phyloP scores from a whole-genome alignment of 2,329 filamentous ascomycete genomes.

The Xylaria polymorpha region DNA sequence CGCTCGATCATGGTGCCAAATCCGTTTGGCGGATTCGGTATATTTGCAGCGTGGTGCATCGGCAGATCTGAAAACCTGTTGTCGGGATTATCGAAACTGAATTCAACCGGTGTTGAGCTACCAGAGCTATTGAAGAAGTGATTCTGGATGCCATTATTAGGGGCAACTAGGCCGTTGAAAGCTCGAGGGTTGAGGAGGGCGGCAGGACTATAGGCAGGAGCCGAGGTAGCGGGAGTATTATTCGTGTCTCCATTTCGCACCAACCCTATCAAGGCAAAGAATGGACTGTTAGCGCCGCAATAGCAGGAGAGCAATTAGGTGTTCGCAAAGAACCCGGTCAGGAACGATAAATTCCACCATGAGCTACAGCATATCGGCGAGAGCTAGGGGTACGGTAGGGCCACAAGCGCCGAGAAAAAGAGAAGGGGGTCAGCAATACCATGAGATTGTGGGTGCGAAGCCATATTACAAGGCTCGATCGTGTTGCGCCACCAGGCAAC shows the following conservation, averaged over 20 bases:
- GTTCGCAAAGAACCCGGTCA: not conserved
- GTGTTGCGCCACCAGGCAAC: constrained; percentile 23
- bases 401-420: constrained; percentile 1
- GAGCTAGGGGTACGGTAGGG: not conserved
- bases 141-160: constrained; percentile 36
- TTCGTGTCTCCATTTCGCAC: constrained; percentile 44
- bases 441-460: constrained; percentile 31
- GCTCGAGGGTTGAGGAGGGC: constrained; percentile 57
- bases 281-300: constrained; percentile 23
- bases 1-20: constrained; percentile 76
- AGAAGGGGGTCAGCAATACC: constrained; percentile 28
- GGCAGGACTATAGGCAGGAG: constrained; percentile 55
- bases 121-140: constrained; percentile 46
- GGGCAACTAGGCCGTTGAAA: constrained; percentile 40
- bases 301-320: not conserved
- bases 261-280: constrained; percentile 42
- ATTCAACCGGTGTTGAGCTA: constrained; percentile 56
- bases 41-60: constrained; percentile 20
- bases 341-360: not conserved
- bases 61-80: constrained; percentile 39
- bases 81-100: constrained; percentile 51
- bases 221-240: constrained; percentile 37
- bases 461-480: constrained; percentile 29
- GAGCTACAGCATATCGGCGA: not conserved
- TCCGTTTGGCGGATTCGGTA: constrained; percentile 50